phyloP scores from a whole-genome alignment of 768 basidiomycete species.

The Leccinum incarnatum region DNA sequence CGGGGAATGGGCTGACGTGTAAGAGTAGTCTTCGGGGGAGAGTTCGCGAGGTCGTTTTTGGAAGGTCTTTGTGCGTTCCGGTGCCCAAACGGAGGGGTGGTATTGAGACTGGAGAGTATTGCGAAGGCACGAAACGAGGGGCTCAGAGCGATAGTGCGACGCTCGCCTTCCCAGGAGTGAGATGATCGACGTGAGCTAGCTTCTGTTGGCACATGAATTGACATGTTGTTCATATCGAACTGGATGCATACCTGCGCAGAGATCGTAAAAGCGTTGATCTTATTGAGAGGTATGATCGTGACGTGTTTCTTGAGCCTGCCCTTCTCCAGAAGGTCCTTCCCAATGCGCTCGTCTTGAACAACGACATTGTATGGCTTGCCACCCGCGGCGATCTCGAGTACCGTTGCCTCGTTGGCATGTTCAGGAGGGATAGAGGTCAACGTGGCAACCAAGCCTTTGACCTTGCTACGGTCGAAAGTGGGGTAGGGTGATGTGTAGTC shows the following conservation, averaged over 20 bases:
- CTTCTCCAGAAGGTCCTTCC: slow-evolving; percentile 78
- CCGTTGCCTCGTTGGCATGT: slow-evolving; percentile 79
- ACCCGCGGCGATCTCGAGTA: slow-evolving; percentile 90
- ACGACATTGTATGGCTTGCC: slow-evolving; percentile 91
- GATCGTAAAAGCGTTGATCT: slow-evolving; percentile 68
- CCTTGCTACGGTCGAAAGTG: slow-evolving; percentile 78
- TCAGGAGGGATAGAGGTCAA: slow-evolving; percentile 71
- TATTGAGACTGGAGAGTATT: too few species aligned
- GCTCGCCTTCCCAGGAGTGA: slow-evolving; percentile 79
- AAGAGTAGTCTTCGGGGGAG: too few species aligned
- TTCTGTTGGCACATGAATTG: slow-evolving; percentile 46
- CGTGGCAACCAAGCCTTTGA: slow-evolving; percentile 90
- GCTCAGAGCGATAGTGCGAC: slow-evolving; percentile 73
- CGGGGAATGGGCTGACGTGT: too few species aligned
- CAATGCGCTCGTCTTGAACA: slow-evolving; percentile 86
- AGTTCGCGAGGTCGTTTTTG: too few species aligned
- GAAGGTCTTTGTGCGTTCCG: too few species aligned
- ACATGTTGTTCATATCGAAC: neutral
- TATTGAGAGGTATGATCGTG: slow-evolving; percentile 91
- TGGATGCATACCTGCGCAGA: slow-evolving; percentile 42
- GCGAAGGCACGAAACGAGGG: too few species aligned
- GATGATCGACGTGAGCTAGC: slow-evolving; percentile 63
- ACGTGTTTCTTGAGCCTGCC: slow-evolving; percentile 81
- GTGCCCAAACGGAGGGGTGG: too few species aligned
- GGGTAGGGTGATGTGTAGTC: slow-evolving; percentile 75